Conservation (phyloP, 371 early-diverging fungal genomes). For the Lichtheimia ramosa region DNA sequence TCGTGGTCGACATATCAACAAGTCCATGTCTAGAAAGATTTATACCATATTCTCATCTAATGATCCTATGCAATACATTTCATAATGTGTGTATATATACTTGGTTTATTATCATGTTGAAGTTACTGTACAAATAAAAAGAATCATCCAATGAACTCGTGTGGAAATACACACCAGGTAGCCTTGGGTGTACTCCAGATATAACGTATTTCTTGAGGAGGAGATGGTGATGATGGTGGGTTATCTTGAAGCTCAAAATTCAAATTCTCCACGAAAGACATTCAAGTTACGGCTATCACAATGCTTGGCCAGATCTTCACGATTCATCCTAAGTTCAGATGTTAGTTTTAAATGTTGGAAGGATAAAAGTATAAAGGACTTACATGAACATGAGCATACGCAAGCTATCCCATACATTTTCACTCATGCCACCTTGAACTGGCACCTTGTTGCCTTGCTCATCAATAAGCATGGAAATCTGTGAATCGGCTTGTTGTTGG, state of each 20-base stretch:
- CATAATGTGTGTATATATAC: conserved; percentile 6
- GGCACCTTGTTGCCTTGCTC: conserved; percentile 32
- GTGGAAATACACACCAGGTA: conserved; percentile 21
- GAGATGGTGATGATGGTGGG: neutral
- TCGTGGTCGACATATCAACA: conserved; percentile 40
- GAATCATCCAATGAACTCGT: conserved; percentile 9
- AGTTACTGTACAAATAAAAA: conserved; percentile 9
- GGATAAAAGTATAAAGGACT: conserved; percentile 8
- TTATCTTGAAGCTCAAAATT: conserved; percentile 61
- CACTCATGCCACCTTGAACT: conserved; percentile 60
- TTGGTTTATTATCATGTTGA: neutral
- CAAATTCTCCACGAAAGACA: conserved; percentile 79
- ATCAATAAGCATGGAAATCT: conserved; percentile 19
- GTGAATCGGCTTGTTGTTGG: conserved; percentile 64
- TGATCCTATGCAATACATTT: conserved; percentile 44
- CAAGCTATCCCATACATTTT: conserved; percentile 87
- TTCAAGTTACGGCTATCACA: conserved; percentile 74
- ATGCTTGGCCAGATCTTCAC: conserved; percentile 73
- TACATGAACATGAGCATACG: conserved; percentile 79
- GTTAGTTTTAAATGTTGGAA: neutral
- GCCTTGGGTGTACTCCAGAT: conserved; percentile 16
- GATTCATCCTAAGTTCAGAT: conserved; percentile 46
- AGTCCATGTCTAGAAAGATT: conserved; percentile 53
- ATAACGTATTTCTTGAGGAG: neutral
- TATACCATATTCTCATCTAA: conserved; percentile 54